Conservation (phyloP, 2,329 filamentous ascomycete genomes). For the Colletotrichum agaves region DNA sequence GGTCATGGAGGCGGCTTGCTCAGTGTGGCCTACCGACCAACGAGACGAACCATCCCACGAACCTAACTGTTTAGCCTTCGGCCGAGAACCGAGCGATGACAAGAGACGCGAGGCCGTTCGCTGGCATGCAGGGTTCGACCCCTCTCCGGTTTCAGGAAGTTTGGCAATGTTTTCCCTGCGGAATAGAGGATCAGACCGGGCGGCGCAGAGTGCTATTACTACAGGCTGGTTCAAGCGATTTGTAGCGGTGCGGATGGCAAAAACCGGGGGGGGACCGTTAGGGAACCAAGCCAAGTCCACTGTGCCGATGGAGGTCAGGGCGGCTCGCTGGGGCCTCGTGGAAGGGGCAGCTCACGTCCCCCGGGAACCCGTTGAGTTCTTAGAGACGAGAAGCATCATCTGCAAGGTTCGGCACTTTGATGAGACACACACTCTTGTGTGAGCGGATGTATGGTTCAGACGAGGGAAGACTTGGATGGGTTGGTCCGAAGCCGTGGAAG, state of each 20-base stretch:
- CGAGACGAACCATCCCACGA: background rate
- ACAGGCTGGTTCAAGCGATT: background rate
- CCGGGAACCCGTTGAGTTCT: slow-evolving; percentile 20
- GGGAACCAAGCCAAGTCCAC: slow-evolving; percentile 21
- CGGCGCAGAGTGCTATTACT: slow-evolving; percentile 7
- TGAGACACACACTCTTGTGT: slow-evolving; percentile 14
- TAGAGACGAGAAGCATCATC: slow-evolving; percentile 15
- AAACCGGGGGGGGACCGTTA: slow-evolving; percentile 24
- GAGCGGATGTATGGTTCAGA: slow-evolving; percentile 18
- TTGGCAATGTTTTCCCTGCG: slow-evolving; percentile 9
- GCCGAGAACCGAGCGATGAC: background rate
- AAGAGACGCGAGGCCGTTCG: background rate
- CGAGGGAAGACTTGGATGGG: background rate
- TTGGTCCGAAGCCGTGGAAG: background rate
- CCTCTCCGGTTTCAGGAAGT: slow-evolving; percentile 27
- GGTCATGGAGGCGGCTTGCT: background rate
- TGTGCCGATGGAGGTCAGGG: slow-evolving; percentile 26
- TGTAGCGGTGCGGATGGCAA: slow-evolving; percentile 5
- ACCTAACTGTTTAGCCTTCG: background rate
- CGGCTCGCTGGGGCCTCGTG: slow-evolving; percentile 10
- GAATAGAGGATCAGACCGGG: slow-evolving; percentile 4
- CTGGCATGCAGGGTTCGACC: slow-evolving; percentile 26
- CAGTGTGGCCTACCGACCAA: background rate
- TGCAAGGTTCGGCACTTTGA: slow-evolving; percentile 38
- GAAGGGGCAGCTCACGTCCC: background rate